Percentiles rank a stretch among this genome's conserved stretches.
Evolutionary conservation across 208 protist species (phyloP).

Genomic region (Acanthamoeba lenticulata): DNA sequence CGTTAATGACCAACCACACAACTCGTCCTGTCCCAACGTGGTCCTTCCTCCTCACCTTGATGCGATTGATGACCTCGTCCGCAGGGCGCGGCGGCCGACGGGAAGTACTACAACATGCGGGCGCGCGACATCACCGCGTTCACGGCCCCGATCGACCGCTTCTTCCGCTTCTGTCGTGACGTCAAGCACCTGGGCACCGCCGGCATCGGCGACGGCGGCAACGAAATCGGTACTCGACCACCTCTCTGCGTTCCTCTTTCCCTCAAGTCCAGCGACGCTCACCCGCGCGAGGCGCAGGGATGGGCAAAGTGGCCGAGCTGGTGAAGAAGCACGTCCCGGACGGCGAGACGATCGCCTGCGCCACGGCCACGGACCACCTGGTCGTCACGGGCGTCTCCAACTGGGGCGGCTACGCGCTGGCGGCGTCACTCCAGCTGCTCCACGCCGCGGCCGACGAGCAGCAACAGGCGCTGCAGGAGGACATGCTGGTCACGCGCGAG

Average conservation of each 20-base stretch:
- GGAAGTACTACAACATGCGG: slow-evolving; percentile 60
- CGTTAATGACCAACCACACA: not conserved
- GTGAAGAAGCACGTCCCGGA: not conserved
- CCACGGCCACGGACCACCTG: slow-evolving; percentile 16
- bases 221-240: slow-evolving; percentile 35
- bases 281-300: not conserved
- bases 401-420: slow-evolving; percentile 67
- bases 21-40: not conserved
- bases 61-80: not conserved
- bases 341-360: slow-evolving; percentile 35
- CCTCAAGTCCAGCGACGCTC: not conserved
- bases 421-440: slow-evolving; percentile 35
- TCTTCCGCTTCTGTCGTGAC: not conserved
- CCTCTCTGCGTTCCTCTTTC: not conserved
- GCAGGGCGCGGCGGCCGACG: slow-evolving; percentile 45
- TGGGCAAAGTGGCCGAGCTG: slow-evolving; percentile 56
- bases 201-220: slow-evolving; percentile 67
- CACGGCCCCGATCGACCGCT: slow-evolving; percentile 59
- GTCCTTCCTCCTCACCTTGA: not conserved
- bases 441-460: not conserved
- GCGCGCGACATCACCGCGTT: slow-evolving; percentile 39
- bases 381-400: slow-evolving; percentile 65
- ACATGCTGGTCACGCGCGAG: not conserved
- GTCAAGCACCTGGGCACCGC: not conserved
- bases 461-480: not conserved